Base-by-base conservation (phyloP, 2,329 filamentous ascomycete species). In the Alternaria triticimaculans region DNA sequence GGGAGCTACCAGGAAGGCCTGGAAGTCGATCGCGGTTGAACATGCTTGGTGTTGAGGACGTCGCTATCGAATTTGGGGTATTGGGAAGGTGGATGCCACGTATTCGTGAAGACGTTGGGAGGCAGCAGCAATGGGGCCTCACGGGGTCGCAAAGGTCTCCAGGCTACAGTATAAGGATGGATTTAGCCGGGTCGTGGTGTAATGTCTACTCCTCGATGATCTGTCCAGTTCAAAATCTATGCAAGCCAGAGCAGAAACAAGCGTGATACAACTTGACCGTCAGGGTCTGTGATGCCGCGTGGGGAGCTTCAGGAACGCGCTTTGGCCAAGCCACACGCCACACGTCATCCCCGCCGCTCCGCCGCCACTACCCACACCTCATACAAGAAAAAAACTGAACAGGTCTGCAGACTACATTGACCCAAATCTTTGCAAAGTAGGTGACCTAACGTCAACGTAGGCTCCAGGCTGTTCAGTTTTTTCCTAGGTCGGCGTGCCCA, bases 21-120 rank as follows among this genome's bases (percentile, higher is more conserved):
- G 81, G 80, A n/a, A 84, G 75, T 63, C 85, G 84, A 73, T 84
- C 83, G 66, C 86, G 84, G 75, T 87, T 88, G 75, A 88, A 88
- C 87, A 88, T 88, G 23, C 12, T 59, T 62, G 59, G 23, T 49
- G 20, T 6, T 15, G 18, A 37, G 30, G 6, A 5, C 5, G 50
- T 37, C 48, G 48, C 8, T 33, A n/a, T n/a, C 48, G 12, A 30
- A 33, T 6, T 21, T 4, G 23, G 26, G 12, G 21, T 18, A 23
- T 55, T 18, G 1, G 15, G 20, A 6, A 30, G 28, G 28, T 23
- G 18, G 21, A 28, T 55, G 50, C 55, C 55, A 58, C 55, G 55
- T 55, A 60, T 48, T 20, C 37, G 51, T 26, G 14, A 33, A 33
- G 30, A 33, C 14, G 14, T 33, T 33, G 25, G 21, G 33, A 59